Evolutionary conservation across 306 rosid genomes (phyloP).

Genomic region (Clitoria ternatea): DNA sequence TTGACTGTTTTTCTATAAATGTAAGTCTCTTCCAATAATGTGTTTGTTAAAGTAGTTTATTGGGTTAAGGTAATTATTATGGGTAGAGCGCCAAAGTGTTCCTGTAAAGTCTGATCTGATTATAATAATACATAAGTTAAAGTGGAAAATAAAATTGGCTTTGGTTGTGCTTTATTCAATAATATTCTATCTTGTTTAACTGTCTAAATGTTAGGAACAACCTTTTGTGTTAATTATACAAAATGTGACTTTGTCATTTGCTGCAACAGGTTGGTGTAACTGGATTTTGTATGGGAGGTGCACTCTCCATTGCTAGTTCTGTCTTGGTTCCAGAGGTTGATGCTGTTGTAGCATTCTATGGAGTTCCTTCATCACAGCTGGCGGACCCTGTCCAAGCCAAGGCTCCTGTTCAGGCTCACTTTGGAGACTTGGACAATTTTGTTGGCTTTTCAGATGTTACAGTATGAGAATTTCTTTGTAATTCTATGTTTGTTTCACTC

Average conservation of each 20-base stretch:
- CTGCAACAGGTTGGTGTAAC: slow-evolving; percentile 72
- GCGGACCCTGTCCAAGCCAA: slow-evolving; percentile 84
- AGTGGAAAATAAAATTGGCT: not conserved
- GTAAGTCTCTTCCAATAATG: not conserved
- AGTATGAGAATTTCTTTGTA: slow-evolving; percentile 36
- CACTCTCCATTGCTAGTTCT: slow-evolving; percentile 87
- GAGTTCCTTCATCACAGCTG: slow-evolving; percentile 75
- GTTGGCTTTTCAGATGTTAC: slow-evolving; percentile 85
- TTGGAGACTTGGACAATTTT: slow-evolving; percentile 73
- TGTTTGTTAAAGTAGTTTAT: not conserved
- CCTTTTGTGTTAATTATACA: not conserved
- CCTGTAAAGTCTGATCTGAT: not conserved
- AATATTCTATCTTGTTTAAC: not conserved
- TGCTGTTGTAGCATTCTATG: slow-evolving; percentile 85
- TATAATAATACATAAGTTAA: not conserved
- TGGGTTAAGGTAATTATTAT: not conserved
- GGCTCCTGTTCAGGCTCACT: slow-evolving; percentile 91
- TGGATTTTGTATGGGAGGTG: slow-evolving; percentile 97
- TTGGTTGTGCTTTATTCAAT: not conserved
- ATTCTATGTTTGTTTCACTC: not conserved
- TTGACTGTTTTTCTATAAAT: not conserved
- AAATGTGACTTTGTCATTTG: not conserved
- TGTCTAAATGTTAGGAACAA: not conserved
- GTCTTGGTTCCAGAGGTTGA: slow-evolving; percentile 73
- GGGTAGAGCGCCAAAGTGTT: not conserved